Conservation (phyloP, 345 rosid species). For the Eucalyptus caleyi region DNA sequence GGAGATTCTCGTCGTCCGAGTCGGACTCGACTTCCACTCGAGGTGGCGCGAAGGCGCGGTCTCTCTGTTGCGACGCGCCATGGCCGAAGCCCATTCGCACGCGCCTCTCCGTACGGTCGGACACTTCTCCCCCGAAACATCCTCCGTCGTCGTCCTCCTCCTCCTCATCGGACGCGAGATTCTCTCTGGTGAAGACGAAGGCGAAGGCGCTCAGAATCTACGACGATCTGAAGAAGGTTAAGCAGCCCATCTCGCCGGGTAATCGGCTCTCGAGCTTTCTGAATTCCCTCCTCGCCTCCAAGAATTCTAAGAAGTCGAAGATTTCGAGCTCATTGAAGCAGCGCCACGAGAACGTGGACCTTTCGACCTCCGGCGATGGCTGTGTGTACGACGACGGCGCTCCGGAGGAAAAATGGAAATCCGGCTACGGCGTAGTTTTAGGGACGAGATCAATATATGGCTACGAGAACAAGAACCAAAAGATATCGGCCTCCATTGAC, state of each 20-base stretch:
- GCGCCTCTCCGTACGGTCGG: neutral
- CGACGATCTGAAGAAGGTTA: conserved; percentile 63
- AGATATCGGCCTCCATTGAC: neutral
- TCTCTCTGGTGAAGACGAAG: conserved; percentile 38
- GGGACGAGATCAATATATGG: neutral
- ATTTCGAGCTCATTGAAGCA: neutral
- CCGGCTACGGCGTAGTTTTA: neutral
- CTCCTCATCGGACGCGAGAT: neutral
- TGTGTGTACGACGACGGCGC: neutral
- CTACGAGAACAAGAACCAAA: neutral
- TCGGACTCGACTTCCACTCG: conserved; percentile 52
- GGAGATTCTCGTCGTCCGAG: conserved; percentile 73
- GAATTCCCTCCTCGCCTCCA: conserved; percentile 57
- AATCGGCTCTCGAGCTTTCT: conserved; percentile 66
- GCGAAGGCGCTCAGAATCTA: conserved; percentile 79
- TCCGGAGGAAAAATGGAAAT: neutral
- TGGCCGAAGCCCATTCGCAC: conserved; percentile 50
- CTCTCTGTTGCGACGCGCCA: neutral
- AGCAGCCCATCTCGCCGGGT: conserved; percentile 90
- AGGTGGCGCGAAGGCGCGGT: conserved; percentile 9
- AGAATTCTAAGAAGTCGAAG: conserved; percentile 37
- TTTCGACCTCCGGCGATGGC: neutral
- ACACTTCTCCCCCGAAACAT: neutral
- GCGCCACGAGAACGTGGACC: neutral
- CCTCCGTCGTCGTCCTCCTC: neutral